Base-by-base conservation (phyloP, 2,329 filamentous ascomycete genomes). In the Sordariomycetes sp. region DNA sequence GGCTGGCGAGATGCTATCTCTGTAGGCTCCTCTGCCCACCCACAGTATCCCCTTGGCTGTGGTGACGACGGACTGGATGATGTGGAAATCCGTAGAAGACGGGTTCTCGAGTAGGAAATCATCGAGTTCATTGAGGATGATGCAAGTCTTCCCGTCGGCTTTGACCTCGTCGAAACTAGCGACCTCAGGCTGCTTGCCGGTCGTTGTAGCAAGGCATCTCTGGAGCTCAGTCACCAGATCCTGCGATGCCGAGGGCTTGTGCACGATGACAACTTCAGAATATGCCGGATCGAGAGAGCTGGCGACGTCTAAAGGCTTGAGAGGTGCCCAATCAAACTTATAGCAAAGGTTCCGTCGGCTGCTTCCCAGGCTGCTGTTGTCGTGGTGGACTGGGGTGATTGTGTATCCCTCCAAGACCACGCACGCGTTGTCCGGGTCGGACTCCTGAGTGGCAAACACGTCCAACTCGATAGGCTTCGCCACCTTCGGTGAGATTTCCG, bases 11-110 rank as follows among this genome's bases (percentile, higher is more conserved):
- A 43, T 36, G 10, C 48, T 47, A 33, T 48, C 47, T 12, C 45
- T 42, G 33, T 56, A 56, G 2, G 56, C 56, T 14, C 56, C 56
- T 4, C 49, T 47, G n/a, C 54, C 49, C 6, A 52, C 51, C 56
- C 56, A 59, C 14, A 59, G 45, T 6, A 49, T 49, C 12, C 53
- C 54, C 16, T 52, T 44, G 3, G 44, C 51, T 4, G 42, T 43
- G 1, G 48, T 50, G 30, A 57, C 30, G 19, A 55, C 40, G 19
- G 45, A 47, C 34, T 53, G 53, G 10, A 58, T 40, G 5, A 47
- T 44, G 2, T 47, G 39, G 29, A 66, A 65, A 34, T 61, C 46
- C 17, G 38, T 27, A 27, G 7, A 27, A 6, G n/a, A n/a, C n/a
- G n/a, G n/a, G n/a, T n/a, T n/a, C n/a, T n/a, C n/a, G n/a, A n/a